Evolutionary conservation across 139 green algal genomes (phyloP).

Genomic region (Tetraselmis striata): DNA sequence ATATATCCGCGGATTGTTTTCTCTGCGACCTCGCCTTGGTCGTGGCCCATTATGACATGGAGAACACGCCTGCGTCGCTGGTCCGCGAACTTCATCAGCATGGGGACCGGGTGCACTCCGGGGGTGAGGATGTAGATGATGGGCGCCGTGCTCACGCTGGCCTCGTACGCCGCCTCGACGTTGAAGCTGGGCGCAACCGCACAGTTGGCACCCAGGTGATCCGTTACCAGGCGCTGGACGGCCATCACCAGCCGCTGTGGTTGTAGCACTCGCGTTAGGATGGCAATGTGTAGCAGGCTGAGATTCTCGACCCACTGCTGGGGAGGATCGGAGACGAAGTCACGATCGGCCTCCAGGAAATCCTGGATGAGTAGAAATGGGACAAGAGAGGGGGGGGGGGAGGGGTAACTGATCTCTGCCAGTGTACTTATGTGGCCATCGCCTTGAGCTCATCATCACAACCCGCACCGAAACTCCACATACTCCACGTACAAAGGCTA

Average conservation of each 20-base stretch:
- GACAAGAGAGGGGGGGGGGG: no score
- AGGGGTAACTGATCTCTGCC: no score
- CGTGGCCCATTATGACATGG: constrained; percentile 33
- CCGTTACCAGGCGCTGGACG: background rate
- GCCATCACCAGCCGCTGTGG: background rate
- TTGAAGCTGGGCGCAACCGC: background rate
- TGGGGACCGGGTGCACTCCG: background rate
- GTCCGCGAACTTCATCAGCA: background rate
- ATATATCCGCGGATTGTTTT: constrained; percentile 23
- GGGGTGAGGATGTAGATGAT: background rate
- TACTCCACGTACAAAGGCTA: no score
- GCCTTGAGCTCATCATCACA: no score
- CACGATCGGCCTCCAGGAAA: background rate
- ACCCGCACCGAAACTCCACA: no score
- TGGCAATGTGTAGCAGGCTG: background rate
- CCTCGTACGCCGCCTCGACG: background rate
- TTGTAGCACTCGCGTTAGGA: background rate
- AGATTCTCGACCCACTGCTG: background rate
- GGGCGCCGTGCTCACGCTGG: background rate
- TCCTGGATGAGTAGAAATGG: no score
- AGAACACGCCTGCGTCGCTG: constrained; percentile 2
- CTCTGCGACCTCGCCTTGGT: constrained; percentile 27
- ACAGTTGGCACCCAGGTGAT: background rate
- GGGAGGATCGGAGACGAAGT: background rate
- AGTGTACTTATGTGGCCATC: no score